Evolutionary conservation across 176 grass and related monocot genomes (phyloP).

Genomic region (Melocanna baccifera): DNA sequence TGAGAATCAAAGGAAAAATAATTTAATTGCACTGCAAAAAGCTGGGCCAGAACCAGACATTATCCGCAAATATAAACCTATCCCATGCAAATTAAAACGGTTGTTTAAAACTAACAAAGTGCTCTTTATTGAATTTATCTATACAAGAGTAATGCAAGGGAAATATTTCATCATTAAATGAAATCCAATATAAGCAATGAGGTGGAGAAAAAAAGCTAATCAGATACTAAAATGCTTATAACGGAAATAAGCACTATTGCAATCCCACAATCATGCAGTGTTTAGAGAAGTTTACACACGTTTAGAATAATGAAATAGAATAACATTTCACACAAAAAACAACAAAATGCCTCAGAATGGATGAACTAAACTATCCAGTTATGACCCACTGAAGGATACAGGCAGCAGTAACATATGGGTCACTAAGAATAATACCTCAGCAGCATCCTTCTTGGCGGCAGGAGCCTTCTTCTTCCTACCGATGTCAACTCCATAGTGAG

Average conservation of each 20-base stretch:
- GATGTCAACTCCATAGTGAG: slow-evolving; percentile 43
- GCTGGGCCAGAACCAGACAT: background rate
- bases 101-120: background rate
- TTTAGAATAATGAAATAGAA: background rate
- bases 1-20: background rate
- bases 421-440: slow-evolving; percentile 27
- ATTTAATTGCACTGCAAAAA: background rate
- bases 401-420: background rate
- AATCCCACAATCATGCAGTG: background rate
- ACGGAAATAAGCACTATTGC: background rate
- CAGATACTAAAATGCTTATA: background rate
- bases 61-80: background rate
- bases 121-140: background rate
- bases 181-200: background rate
- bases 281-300: background rate
- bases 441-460: slow-evolving; percentile 42
- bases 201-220: background rate
- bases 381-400: background rate
- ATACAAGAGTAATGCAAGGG: background rate
- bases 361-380: background rate
- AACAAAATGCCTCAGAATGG: background rate
- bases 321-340: background rate
- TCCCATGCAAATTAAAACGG: background rate
- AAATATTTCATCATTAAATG: background rate
- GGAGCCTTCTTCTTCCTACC: slow-evolving; percentile 40